Evolutionary conservation across 352 stramenopile genomes (phyloP), one percentile per base, ranked within the genome.

Genomic region (Phytophthora podocarpi): DNA sequence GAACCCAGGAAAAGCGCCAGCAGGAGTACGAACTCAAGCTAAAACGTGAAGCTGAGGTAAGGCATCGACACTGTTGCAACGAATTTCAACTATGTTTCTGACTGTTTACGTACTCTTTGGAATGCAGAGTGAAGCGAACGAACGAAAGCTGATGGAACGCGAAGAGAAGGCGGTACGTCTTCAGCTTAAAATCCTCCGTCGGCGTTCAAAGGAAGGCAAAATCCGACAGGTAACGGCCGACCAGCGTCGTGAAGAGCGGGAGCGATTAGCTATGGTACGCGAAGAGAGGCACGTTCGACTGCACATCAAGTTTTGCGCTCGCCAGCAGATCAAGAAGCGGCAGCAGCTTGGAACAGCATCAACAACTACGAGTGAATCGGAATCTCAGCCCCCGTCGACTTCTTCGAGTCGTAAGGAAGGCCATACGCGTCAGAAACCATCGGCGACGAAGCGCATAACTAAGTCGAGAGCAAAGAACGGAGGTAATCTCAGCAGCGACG

Each of bases 161-260:
- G 84, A 95, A 50, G 86, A 95, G 41, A 87, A 87, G 27, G 47
- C 69, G 9, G 54, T 74, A 21, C 74, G 84, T 10, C 52, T 95
- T 20, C 60, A 78, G 13, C 18, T 80, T 6, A 91, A 92, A 59
- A 67, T 83, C 10, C 45, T 83, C 9, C 75, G 85, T 31, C 78
- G 84, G 7, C 78, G 81, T 21, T 74, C 59, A 5, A 77, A 60
- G 24, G 72, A 84, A 45, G 76, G 72, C 5, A 73, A 75, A 53
- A 78, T 76, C 28, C 64, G 72, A 32, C 77, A 79, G 13, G 57
- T 76, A 52, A 72, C 64, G 4, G 50, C 62, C 18, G 78, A 89
- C 28, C 79, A 90, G 51, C 77, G 89, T 56, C 82, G 74, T 13
- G 80, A 92, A 66, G 76, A 89, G 34, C 66, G 66, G 10, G 86